phyloP scores from a whole-genome alignment of 2,329 filamentous ascomycete species.

The Penicillium italicum region DNA sequence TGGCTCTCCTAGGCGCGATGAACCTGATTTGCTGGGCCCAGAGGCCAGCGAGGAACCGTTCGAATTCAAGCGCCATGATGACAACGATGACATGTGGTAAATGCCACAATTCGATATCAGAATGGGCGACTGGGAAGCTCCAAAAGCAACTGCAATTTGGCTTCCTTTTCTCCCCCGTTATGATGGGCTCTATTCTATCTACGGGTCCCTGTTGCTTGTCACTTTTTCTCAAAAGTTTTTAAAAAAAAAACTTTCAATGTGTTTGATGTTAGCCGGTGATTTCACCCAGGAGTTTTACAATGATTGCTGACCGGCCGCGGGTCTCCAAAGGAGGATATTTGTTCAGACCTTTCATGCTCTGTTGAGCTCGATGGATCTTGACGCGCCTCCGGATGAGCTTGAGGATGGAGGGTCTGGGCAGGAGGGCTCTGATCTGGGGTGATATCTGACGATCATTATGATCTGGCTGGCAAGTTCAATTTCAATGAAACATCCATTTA shows the following conservation, averaged over 20 bases:
- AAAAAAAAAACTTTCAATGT: not conserved
- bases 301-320: constrained; percentile 1
- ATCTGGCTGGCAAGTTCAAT: not conserved
- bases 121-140: not conserved
- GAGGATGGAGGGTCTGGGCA: constrained; percentile 3
- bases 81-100: not conserved
- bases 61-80: not conserved
- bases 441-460: not conserved
- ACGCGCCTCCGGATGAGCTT: not conserved
- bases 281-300: not conserved
- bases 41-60: not conserved
- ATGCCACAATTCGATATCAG: not conserved
- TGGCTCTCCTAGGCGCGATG: not conserved
- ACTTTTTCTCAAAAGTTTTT: no score
- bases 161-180: not conserved
- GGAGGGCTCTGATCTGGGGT: not conserved
- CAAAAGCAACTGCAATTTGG: not conserved
- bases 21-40: not conserved
- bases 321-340: not conserved
- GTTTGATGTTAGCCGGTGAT: not conserved
- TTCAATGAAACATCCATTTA: not conserved
- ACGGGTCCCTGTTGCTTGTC: not conserved
- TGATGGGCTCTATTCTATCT: not conserved
- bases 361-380: not conserved
- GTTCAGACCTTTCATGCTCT: not conserved